These are phyloP conservation scores for Lachnellula arida DNA, from an alignment of 2,329 filamentous ascomycete species.

Conservation along the genomic window DNA sequence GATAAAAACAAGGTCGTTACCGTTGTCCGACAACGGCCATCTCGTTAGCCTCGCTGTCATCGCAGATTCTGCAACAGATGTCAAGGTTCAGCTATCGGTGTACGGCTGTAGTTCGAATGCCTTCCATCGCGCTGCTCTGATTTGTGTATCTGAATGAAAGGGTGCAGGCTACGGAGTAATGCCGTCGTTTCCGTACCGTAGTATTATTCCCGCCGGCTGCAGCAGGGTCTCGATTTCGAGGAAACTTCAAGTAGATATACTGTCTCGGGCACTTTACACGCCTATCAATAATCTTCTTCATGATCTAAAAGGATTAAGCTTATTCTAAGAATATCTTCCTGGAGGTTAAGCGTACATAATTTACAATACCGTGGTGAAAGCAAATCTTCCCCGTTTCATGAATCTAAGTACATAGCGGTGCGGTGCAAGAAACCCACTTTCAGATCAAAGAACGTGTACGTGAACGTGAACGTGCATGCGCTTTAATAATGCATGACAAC, in stretches of 20 bases:
- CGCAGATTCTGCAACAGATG: neutral
- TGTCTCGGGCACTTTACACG: neutral
- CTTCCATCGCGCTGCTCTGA: conserved; percentile 6
- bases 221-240: neutral
- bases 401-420: neutral
- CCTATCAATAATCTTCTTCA: neutral
- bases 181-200: conserved; percentile 4
- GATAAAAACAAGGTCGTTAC: neutral
- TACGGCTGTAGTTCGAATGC: conserved; percentile 1
- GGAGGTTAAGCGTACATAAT: neutral
- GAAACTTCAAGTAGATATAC: neutral
- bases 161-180: neutral
- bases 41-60: neutral
- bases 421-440: neutral
- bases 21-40: conserved; percentile 8
- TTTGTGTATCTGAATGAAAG: conserved; percentile 5
- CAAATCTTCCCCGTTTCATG: neutral
- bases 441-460: neutral
- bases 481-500: neutral
- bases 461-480: neutral
- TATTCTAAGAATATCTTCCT: neutral
- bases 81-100: conserved; percentile 5
- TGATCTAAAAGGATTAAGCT: neutral
- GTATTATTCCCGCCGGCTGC: neutral
- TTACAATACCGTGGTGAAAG: neutral